A percentile compares a stretch with the other conserved stretches of the same genome.
phyloP scores from a whole-genome alignment of 1,284 basidiomycete species.

The Crucibulum cyathiforme region DNA sequence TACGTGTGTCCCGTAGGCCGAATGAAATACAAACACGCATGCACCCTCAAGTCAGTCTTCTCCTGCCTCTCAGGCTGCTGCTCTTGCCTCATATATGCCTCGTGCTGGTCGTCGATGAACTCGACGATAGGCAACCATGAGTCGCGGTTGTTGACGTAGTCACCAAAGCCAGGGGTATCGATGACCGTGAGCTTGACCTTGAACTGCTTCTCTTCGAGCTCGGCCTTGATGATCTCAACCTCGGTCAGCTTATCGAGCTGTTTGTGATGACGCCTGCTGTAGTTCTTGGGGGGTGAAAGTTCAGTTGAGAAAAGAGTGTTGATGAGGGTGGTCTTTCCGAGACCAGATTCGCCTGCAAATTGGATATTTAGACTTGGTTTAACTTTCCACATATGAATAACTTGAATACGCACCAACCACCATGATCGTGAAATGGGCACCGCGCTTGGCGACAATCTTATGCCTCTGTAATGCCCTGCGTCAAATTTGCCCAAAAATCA shows the following conservation, averaged over 20 bases:
- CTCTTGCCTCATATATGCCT: constrained; percentile 99
- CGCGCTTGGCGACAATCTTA: constrained; percentile 96
- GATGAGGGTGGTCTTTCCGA: constrained; percentile 96
- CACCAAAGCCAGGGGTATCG: constrained; percentile 98
- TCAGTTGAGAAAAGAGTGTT: constrained; percentile 99
- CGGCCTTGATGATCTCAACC: constrained; percentile 95
- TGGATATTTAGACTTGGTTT: background rate
- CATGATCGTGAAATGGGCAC: constrained; percentile 99
- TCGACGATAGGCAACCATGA: constrained; percentile 98
- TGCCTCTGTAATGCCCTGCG: constrained; percentile 66
- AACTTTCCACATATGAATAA: background rate
- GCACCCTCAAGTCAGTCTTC: constrained; percentile 95
- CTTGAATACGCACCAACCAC: constrained; percentile 82
- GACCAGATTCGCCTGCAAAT: constrained; percentile 84
- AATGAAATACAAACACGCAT: constrained; percentile 98
- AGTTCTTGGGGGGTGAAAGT: constrained; percentile 91
- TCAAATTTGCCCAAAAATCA: too few species aligned
- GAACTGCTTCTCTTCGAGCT: constrained; percentile 99
- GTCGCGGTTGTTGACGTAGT: constrained; percentile 99
- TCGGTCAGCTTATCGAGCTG: constrained; percentile 99
- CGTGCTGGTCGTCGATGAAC: constrained; percentile 99
- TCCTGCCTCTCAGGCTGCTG: constrained; percentile 94
- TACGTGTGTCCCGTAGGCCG: constrained; percentile 96
- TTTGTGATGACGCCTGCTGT: constrained; percentile 90
- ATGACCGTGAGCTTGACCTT: constrained; percentile 99